These are phyloP conservation scores for Kodamaea ohmeri DNA, from an alignment of 1,139 yeast genomes.

Conservation along the genomic window DNA sequence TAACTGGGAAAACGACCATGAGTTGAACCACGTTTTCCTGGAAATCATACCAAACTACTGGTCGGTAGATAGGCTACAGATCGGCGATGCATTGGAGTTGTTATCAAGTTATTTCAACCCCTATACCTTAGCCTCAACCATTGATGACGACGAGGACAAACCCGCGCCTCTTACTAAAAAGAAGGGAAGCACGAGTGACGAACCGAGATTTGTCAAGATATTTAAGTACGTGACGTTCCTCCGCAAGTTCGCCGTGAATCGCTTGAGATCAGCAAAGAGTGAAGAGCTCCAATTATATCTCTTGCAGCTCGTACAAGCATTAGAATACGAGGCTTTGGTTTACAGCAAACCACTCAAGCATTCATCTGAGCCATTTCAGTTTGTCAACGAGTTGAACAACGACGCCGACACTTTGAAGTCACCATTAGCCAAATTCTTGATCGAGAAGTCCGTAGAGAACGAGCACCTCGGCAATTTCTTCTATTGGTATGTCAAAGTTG, in stretches of 20 bases:
- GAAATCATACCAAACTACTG: slow-evolving; percentile 46
- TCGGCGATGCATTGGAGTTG: slow-evolving; percentile 89
- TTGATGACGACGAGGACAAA: slow-evolving; percentile 11
- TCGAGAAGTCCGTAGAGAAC: slow-evolving; percentile 67
- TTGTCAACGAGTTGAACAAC: slow-evolving; percentile 24
- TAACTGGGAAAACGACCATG: slow-evolving; percentile 83
- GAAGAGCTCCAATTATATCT: slow-evolving; percentile 77
- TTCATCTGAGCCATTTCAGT: slow-evolving; percentile 18
- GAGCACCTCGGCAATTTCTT: slow-evolving; percentile 73
- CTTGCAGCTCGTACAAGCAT: slow-evolving; percentile 88
- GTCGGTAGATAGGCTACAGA: slow-evolving; percentile 69
- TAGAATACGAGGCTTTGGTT: slow-evolving; percentile 61
- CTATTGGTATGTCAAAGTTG: slow-evolving; percentile 91
- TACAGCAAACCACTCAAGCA: slow-evolving; percentile 13
- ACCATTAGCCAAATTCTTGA: slow-evolving; percentile 76
- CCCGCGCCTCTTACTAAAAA: slow-evolving; percentile 3
- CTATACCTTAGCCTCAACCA: slow-evolving; percentile 27
- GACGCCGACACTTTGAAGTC: slow-evolving; percentile 35
- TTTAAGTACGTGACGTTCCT: slow-evolving; percentile 41
- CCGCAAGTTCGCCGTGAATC: slow-evolving; percentile 82
- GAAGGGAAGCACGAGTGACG: slow-evolving; percentile 24
- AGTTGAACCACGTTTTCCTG: slow-evolving; percentile 73
- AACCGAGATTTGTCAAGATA: slow-evolving; percentile 31
- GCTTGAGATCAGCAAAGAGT: slow-evolving; percentile 75
- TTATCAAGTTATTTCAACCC: slow-evolving; percentile 69